These are phyloP conservation scores for Entomortierella lignicola DNA, from an alignment of 192 early-diverging fungal genomes.

Conservation along the genomic window DNA sequence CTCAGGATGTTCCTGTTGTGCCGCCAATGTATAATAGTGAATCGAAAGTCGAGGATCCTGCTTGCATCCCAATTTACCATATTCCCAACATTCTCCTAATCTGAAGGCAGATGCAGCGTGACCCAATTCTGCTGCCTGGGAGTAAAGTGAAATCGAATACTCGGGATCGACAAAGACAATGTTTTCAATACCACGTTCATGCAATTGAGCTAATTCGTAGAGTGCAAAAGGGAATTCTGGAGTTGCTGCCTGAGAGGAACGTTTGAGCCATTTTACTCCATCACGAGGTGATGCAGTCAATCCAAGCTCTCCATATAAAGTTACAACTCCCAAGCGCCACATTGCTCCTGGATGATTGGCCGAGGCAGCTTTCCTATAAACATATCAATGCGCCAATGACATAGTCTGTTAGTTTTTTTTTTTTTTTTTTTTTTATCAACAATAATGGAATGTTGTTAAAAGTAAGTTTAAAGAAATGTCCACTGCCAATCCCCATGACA, in stretches of 20 bases:
- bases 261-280: conserved; percentile 71
- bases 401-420: too few species aligned
- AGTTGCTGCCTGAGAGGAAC: conserved; percentile 70
- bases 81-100: conserved; percentile 73
- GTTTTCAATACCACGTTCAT: conserved; percentile 68
- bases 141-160: conserved; percentile 71
- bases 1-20: conserved; percentile 72
- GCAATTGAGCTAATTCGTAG: conserved; percentile 66
- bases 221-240: conserved; percentile 69
- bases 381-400: too few species aligned
- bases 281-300: conserved; percentile 64
- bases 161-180: conserved; percentile 70
- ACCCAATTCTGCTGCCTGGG: conserved; percentile 72
- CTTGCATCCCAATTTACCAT: conserved; percentile 67
- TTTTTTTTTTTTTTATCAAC: too few species aligned
- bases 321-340: conserved; percentile 72
- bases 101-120: conserved; percentile 73
- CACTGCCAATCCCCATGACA: too few species aligned
- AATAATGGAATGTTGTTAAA: too few species aligned
- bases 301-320: conserved; percentile 67
- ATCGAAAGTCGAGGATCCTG: conserved; percentile 65
- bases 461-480: too few species aligned
- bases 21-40: conserved; percentile 73
- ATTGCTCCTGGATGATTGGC: conserved; percentile 76
- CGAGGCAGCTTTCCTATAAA: conserved; percentile 73